Evolutionary conservation across 371 early-diverging fungal species (phyloP).

Genomic region (Rhizopus sp.): DNA sequence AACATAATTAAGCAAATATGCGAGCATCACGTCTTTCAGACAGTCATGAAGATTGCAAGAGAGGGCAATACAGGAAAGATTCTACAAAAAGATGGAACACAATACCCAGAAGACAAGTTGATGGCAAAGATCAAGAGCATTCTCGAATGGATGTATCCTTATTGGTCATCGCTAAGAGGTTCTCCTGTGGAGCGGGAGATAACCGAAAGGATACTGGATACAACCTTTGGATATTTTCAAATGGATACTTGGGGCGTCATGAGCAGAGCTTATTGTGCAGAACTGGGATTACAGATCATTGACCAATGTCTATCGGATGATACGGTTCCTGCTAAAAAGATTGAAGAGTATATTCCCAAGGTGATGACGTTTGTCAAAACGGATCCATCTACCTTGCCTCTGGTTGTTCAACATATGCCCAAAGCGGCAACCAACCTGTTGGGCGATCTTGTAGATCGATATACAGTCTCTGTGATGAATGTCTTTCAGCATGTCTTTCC

Average conservation of each 20-base stretch:
- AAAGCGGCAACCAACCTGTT: constrained; percentile 21
- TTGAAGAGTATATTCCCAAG: constrained; percentile 27
- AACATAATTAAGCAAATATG: constrained; percentile 36
- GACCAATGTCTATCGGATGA: constrained; percentile 29
- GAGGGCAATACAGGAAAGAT: constrained; percentile 36
- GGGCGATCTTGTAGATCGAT: constrained; percentile 23
- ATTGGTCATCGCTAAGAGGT: constrained; percentile 32
- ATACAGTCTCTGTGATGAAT: constrained; percentile 8
- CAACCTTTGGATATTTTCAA: constrained; percentile 45
- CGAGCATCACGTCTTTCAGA: constrained; percentile 34
- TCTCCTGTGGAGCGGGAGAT: constrained; percentile 23
- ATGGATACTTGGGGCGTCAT: constrained; percentile 33
- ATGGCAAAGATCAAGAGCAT: constrained; percentile 34
- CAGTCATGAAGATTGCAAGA: constrained; percentile 37
- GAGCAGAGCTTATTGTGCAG: constrained; percentile 37
- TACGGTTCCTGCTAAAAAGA: constrained; percentile 21
- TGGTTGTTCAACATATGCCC: constrained; percentile 27
- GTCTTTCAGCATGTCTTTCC: neutral
- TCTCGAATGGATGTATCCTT: constrained; percentile 42
- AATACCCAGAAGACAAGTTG: constrained; percentile 40
- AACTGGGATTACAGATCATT: constrained; percentile 36
- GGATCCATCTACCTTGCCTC: constrained; percentile 17
- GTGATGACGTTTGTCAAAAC: constrained; percentile 24
- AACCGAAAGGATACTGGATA: constrained; percentile 31
- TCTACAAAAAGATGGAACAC: constrained; percentile 36